These are phyloP conservation scores for Colletotrichum sp. DNA, from an alignment of 2,329 filamentous ascomycete genomes.

Conservation along the genomic window DNA sequence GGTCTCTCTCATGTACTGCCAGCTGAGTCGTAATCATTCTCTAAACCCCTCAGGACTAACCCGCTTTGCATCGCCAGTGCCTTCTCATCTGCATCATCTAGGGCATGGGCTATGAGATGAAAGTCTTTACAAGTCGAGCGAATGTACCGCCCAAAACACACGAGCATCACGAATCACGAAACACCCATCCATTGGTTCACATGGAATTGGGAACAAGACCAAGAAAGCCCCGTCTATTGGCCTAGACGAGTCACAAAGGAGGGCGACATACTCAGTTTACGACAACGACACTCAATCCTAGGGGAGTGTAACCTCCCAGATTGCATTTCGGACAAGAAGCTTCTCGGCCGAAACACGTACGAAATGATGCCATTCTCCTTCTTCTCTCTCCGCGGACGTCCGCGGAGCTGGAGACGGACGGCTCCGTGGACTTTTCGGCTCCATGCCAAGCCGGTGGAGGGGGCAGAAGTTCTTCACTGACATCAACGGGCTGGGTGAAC, in stretches of 20 bases:
- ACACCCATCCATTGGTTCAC: accelerated
- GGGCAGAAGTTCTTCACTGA: not conserved
- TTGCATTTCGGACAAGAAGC: not conserved
- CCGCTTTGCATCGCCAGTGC: not conserved
- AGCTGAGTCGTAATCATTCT: not conserved
- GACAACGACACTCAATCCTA: not conserved
- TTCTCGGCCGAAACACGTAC: not conserved
- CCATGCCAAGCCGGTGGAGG: not conserved
- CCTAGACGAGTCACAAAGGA: not conserved
- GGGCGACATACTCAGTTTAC: not conserved
- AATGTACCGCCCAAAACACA: not conserved
- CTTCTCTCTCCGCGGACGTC: not conserved
- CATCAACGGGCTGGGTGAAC: not conserved
- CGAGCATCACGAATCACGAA: not conserved
- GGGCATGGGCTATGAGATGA: not conserved
- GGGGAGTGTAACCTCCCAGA: not conserved
- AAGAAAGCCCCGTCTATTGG: not conserved
- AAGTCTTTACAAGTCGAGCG: not conserved
- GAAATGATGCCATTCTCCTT: not conserved
- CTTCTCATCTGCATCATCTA: not conserved
- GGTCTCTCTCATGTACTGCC: not conserved
- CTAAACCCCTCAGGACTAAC: not conserved
- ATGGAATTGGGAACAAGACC: accelerated
- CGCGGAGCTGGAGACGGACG: not conserved
- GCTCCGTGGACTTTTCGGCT: not conserved